Evolutionary conservation across 306 rosid species (phyloP).

Genomic region (Luffa acutangula): DNA sequence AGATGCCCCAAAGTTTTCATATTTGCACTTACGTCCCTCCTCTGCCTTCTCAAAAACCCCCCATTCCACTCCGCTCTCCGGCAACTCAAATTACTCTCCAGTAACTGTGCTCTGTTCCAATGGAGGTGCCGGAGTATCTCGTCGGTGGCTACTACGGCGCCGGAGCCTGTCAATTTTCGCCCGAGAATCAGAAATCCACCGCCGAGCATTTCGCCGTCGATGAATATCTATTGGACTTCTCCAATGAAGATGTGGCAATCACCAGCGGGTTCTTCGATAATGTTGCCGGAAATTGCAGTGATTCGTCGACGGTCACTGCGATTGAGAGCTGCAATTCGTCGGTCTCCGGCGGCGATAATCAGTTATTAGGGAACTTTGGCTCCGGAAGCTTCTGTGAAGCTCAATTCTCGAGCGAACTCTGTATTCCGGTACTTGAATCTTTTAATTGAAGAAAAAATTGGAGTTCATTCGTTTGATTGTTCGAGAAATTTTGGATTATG

Average conservation of each 20-base stretch:
- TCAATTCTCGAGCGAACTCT: slow-evolving; percentile 46
- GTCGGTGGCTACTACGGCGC: slow-evolving; percentile 48
- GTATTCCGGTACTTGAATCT: slow-evolving; percentile 40
- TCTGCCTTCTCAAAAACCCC: slow-evolving; percentile 76
- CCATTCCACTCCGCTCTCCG: slow-evolving; percentile 8
- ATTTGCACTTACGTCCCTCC: slow-evolving; percentile 40
- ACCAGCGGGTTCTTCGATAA: slow-evolving; percentile 32
- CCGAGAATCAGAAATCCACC: slow-evolving; percentile 38
- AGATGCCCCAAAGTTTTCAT: slow-evolving; percentile 20
- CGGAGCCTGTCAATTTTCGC: slow-evolving; percentile 32
- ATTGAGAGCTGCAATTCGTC: slow-evolving; percentile 49
- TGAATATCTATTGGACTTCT: slow-evolving; percentile 66
- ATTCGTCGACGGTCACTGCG: slow-evolving; percentile 41
- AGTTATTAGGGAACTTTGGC: slow-evolving; percentile 21
- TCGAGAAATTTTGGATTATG: neutral
- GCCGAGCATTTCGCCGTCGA: slow-evolving; percentile 66
- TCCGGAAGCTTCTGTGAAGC: slow-evolving; percentile 29
- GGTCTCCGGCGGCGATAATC: slow-evolving; percentile 28
- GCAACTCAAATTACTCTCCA: neutral
- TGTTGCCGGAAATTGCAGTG: slow-evolving; percentile 37
- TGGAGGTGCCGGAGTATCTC: slow-evolving; percentile 59
- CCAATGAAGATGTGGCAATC: slow-evolving; percentile 46
- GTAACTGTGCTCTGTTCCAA: slow-evolving; percentile 6
- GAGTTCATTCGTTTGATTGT: neutral
- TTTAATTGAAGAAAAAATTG: neutral